Evolutionary conservation across 805 yeast species (phyloP).

Genomic region (Pichia deserticola): DNA sequence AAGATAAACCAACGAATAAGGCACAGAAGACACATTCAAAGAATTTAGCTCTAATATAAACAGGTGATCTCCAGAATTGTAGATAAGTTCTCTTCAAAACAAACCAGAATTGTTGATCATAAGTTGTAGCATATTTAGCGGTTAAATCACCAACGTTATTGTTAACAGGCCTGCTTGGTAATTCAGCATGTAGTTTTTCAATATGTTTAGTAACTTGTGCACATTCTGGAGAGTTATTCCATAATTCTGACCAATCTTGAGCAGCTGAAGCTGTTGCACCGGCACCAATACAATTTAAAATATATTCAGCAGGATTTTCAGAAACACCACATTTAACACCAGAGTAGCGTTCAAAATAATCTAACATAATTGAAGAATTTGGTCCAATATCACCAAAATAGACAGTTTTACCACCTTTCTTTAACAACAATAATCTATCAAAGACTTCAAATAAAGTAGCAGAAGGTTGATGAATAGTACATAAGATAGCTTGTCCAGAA

Average conservation of each 20-base stretch:
- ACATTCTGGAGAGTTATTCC: constrained; percentile 39
- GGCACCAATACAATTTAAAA: constrained; percentile 69
- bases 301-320: constrained; percentile 73
- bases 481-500: constrained; percentile 47
- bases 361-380: constrained; percentile 35
- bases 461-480: constrained; percentile 52
- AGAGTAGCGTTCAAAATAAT: constrained; percentile 43
- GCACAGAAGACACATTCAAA: constrained; percentile 37
- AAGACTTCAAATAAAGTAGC: constrained; percentile 36
- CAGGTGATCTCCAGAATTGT: constrained; percentile 45
- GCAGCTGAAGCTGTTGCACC: constrained; percentile 63
- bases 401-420: constrained; percentile 46
- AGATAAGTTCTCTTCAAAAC: constrained; percentile 33
- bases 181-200: constrained; percentile 23
- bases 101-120: constrained; percentile 30
- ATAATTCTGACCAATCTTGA: constrained; percentile 58
- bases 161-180: constrained; percentile 22
- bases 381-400: constrained; percentile 48
- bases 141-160: constrained; percentile 21
- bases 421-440: constrained; percentile 37
- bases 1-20: constrained; percentile 48
- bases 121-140: constrained; percentile 40
- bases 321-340: constrained; percentile 57
- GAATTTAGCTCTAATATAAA: constrained; percentile 43
- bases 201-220: constrained; percentile 26